These are phyloP conservation scores for Aspergillus pseudonomiae DNA, from an alignment of 2,329 filamentous ascomycete genomes.

Conservation along the genomic window DNA sequence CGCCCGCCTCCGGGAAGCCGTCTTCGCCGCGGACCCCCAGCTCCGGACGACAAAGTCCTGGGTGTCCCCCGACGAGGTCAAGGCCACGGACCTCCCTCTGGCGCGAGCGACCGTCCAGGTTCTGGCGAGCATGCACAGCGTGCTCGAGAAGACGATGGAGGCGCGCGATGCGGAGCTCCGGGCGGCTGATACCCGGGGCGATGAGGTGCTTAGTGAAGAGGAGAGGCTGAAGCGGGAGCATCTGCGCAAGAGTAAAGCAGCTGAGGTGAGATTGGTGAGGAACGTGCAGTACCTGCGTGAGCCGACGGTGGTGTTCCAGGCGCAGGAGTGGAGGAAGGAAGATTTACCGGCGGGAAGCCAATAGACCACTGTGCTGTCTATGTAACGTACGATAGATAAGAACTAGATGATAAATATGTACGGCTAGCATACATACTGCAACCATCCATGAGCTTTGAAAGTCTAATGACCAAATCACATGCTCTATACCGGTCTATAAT, in stretches of 20 bases:
- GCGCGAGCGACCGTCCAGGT: constrained; percentile 84
- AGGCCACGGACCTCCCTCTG: constrained; percentile 73
- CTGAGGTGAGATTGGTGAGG: constrained; percentile 81
- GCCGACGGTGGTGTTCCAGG: constrained; percentile 67
- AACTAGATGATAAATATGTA: constrained; percentile 3
- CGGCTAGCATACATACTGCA: background rate
- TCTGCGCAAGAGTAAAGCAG: constrained; percentile 76
- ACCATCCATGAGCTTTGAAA: too few species aligned
- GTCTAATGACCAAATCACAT: background rate
- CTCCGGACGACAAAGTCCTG: constrained; percentile 66
- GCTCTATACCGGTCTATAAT: background rate
- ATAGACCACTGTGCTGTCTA: constrained; percentile 12
- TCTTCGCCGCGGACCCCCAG: constrained; percentile 49
- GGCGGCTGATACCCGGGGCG: constrained; percentile 26
- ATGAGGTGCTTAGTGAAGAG: constrained; percentile 41
- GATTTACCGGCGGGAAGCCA: constrained; percentile 27
- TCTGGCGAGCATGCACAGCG: constrained; percentile 86
- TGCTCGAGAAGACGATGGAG: constrained; percentile 69
- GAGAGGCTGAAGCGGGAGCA: constrained; percentile 61
- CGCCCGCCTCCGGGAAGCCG: constrained; percentile 83
- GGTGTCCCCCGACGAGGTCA: constrained; percentile 74
- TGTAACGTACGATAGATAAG: background rate
- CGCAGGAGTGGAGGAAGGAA: constrained; percentile 45
- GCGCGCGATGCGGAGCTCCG: constrained; percentile 68
- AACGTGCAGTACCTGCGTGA: constrained; percentile 69